These are phyloP conservation scores for Daldinia vernicosa DNA, from an alignment of 495 filamentous ascomycete genomes.

Conservation along the genomic window DNA sequence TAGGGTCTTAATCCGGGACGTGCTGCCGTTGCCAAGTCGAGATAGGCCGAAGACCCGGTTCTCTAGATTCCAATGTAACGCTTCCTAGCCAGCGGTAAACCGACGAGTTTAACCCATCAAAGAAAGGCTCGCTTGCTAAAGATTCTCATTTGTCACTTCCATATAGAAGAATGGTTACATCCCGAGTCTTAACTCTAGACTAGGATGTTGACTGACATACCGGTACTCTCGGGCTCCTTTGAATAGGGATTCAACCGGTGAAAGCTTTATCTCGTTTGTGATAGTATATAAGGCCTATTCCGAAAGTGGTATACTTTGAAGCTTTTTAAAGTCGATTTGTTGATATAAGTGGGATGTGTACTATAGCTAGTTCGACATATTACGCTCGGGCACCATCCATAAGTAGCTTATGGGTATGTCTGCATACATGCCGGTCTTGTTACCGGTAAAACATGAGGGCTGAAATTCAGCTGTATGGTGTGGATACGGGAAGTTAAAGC, in stretches of 20 bases:
- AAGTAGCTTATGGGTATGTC: neutral
- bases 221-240: neutral
- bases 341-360: no score
- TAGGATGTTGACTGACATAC: neutral
- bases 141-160: conserved; percentile 3
- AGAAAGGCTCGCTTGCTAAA: neutral
- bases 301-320: no score
- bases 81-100: neutral
- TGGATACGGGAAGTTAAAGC: neutral
- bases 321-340: no score
- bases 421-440: neutral
- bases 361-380: no score
- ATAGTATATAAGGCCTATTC: neutral
- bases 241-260: neutral
- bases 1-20: neutral
- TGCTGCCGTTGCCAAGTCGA: neutral
- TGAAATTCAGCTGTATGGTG: neutral
- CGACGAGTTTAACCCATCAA: neutral
- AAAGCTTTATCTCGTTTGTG: neutral
- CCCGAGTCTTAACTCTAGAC: neutral
- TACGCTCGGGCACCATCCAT: neutral
- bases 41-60: neutral
- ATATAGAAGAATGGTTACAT: conserved; percentile 1
- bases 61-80: neutral
- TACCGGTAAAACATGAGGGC: neutral